Evolutionary conservation across 164 flowering plant genomes (phyloP).

Genomic region (Stephania japonica): DNA sequence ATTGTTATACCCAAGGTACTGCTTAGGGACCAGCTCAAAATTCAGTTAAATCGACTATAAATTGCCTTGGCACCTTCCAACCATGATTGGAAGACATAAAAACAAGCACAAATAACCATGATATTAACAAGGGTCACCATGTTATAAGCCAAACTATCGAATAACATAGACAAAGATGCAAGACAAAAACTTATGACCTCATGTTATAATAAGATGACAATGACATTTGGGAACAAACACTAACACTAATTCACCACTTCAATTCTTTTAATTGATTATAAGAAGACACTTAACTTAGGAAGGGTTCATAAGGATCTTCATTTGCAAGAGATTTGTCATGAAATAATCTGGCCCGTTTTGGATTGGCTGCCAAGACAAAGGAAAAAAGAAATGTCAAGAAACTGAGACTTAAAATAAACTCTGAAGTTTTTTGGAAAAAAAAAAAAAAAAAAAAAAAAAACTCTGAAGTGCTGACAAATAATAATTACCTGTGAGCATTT

Average conservation of each 20-base stretch:
- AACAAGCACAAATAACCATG: background rate
- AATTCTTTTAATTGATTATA: background rate
- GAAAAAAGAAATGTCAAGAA: conserved; percentile 8
- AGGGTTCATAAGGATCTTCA: conserved; percentile 89
- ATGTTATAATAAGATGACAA: background rate
- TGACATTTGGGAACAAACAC: background rate
- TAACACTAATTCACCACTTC: background rate
- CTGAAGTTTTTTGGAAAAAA: background rate
- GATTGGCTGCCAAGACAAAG: conserved; percentile 61
- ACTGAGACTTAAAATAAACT: background rate
- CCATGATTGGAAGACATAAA: background rate
- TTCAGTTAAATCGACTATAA: no score
- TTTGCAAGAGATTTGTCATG: conserved; percentile 76
- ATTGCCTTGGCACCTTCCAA: background rate
- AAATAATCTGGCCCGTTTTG: conserved; percentile 78
- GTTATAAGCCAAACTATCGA: background rate
- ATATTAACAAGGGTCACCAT: background rate
- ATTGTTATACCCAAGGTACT: no score
- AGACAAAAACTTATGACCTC: background rate
- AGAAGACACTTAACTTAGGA: conserved; percentile 54
- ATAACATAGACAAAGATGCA: background rate
- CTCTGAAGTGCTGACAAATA: background rate
- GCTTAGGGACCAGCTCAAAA: no score
- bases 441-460: background rate
- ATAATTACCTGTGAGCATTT: conserved; percentile 84